Evolutionary conservation across 2,329 filamentous ascomycete genomes (phyloP), one percentile per base, ranked within the genome.

Genomic region (Pestalotiopsis sp.): DNA sequence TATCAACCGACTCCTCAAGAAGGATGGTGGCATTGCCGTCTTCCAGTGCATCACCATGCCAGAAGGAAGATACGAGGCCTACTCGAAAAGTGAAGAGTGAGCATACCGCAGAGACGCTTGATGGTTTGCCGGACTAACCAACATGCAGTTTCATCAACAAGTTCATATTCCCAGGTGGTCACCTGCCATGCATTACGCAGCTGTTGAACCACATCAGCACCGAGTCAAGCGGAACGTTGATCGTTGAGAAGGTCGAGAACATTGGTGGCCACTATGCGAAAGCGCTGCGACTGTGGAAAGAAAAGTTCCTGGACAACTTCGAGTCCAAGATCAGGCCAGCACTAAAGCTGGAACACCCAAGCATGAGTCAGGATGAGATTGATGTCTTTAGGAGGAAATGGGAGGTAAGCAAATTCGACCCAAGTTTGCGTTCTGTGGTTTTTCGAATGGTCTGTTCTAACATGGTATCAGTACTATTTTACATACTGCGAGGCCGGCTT

Each of bases 21-120:
- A 84, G 62, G 84, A 91, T 17, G 89, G 89, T 2, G 89, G 91
- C 1, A 86, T 93, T 58, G 90, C 89, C 6, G 87, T 91, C 62
- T 92, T 94, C 78, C 92, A 94, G 77, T 93, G 91, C 78, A 94
- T 93, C 75, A 94, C 92, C 2, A 93, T 93, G 87, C 91, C 91
- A 0, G 90, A 94, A 75, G 82, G 85, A 52, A 85, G 90, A 65
- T 91, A 92, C 76, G 87, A 89, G 71, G 86, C 85, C 7, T 93
- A 93, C 75, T 85, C 88, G 20, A 89, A 86, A 73, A 86, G 87
- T 2, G 89, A 92, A 77, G 91, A 93, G 84, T 86, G 70, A 79
- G 83, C 79, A 41, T 25, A n/a, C 12, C n/a, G 13, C 39, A 9
- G 17, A 14, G 27, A 65, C 41, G 27, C 39, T 62, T 61, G 3